Percentiles rank a stretch among this genome's conserved stretches.
Conservation (phyloP, 108 stramenopile genomes). For the Schizochytrium sp. region DNA sequence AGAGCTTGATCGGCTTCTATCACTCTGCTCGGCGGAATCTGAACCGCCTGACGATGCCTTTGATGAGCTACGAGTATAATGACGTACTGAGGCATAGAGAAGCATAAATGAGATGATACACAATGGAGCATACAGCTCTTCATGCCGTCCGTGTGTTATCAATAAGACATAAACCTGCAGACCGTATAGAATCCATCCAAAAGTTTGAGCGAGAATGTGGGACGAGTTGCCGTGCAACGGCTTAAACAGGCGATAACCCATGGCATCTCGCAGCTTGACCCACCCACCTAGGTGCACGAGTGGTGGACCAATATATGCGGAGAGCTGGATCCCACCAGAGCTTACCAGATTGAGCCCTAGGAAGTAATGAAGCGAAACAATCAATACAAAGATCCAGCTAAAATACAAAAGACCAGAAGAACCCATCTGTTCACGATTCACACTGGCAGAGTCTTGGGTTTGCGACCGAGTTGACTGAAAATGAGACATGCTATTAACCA, state of each 20-base stretch:
- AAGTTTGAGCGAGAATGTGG: constrained; percentile 43
- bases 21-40: neutral
- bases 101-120: neutral
- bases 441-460: neutral
- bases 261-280: neutral
- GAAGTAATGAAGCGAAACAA: neutral
- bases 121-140: neutral
- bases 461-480: neutral
- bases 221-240: constrained; percentile 9
- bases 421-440: neutral
- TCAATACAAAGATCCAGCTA: too few species aligned
- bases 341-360: neutral
- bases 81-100: neutral
- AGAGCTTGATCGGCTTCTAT: neutral
- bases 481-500: constrained; percentile 9
- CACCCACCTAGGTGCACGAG: constrained; percentile 23
- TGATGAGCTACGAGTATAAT: neutral
- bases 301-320: neutral
- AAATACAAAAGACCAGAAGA: too few species aligned
- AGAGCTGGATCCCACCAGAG: neutral
- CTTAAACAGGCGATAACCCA: neutral
- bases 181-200: constrained; percentile 38
- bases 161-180: neutral
- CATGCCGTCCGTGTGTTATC: neutral
- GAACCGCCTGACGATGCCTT: neutral